Conservation (phyloP, 208 protist species). For the Trypanosoma rangeli region DNA sequence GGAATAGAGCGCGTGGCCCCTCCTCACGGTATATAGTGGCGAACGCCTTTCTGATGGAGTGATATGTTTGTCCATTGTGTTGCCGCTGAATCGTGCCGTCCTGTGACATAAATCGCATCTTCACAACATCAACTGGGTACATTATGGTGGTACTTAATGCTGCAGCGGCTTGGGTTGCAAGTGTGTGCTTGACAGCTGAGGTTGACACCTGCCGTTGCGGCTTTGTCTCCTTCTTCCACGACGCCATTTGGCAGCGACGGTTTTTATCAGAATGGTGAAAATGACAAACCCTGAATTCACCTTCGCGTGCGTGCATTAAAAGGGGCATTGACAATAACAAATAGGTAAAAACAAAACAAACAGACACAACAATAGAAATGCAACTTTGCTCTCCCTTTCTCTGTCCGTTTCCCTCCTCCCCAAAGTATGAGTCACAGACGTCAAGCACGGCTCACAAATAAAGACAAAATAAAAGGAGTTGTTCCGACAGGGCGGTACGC, state of each 20-base stretch:
- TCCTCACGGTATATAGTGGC: constrained; percentile 50
- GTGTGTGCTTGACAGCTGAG: constrained; percentile 26
- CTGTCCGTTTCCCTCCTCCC: too few relatives aligned
- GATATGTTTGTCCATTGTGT: constrained; percentile 77
- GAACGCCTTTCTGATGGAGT: constrained; percentile 36
- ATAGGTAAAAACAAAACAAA: too few relatives aligned
- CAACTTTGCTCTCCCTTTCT: too few relatives aligned
- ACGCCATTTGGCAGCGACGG: background rate
- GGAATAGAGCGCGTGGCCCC: constrained; percentile 60
- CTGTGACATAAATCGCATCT: constrained; percentile 88
- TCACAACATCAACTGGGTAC: constrained; percentile 90
- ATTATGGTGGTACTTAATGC: constrained; percentile 60
- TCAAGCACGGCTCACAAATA: too few relatives aligned
- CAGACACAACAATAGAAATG: too few relatives aligned
- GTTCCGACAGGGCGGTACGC: too few relatives aligned
- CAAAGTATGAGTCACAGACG: too few relatives aligned
- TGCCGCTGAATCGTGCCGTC: constrained; percentile 66
- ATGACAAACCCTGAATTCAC: background rate
- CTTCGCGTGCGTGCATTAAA: background rate
- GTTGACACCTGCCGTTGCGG: background rate
- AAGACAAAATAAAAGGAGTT: too few relatives aligned
- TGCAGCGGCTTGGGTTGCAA: constrained; percentile 62
- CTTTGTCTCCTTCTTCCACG: background rate
- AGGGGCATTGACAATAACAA: too few relatives aligned
- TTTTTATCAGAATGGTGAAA: background rate